These are phyloP conservation scores for Claviceps humidiphila DNA, from an alignment of 2,329 filamentous ascomycete species.

Conservation along the genomic window DNA sequence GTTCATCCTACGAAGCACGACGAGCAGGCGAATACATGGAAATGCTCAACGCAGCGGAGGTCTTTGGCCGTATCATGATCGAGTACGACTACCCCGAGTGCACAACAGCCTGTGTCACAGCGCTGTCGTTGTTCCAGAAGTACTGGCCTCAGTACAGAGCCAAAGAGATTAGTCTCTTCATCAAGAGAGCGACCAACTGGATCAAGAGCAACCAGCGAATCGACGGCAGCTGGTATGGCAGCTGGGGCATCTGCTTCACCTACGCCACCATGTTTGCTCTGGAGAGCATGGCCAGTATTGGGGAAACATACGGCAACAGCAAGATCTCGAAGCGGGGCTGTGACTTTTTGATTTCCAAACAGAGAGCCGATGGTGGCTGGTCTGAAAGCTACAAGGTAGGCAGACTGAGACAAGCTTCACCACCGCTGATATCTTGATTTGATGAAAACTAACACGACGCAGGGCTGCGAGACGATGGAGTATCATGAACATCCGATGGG, in stretches of 20 bases:
- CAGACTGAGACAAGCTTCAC: not conserved
- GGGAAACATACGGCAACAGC: slow-evolving; percentile 69
- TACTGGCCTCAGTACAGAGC: slow-evolving; percentile 71
- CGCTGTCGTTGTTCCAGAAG: slow-evolving; percentile 66
- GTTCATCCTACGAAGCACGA: slow-evolving; percentile 78
- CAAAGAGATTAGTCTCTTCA: slow-evolving; percentile 60
- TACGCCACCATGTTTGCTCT: slow-evolving; percentile 96
- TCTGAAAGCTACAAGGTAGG: slow-evolving; percentile 74
- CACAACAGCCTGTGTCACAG: slow-evolving; percentile 87
- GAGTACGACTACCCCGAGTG: slow-evolving; percentile 98
- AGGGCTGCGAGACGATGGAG: slow-evolving; percentile 63
- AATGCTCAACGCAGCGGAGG: slow-evolving; percentile 84
- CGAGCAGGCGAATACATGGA: slow-evolving; percentile 70
- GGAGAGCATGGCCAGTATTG: slow-evolving; percentile 68
- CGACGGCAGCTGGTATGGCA: slow-evolving; percentile 95
- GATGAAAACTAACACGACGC: slow-evolving; percentile 8
- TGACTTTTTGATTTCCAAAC: slow-evolving; percentile 72
- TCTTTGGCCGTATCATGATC: slow-evolving; percentile 95
- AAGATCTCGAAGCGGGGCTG: slow-evolving; percentile 60
- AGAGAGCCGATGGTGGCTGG: slow-evolving; percentile 87
- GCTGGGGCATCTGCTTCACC: slow-evolving; percentile 96
- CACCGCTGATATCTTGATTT: no score
- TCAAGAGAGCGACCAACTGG: slow-evolving; percentile 62
- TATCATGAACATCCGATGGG: slow-evolving; percentile 63
- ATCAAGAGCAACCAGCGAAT: slow-evolving; percentile 65